Percentiles rank a stretch among this genome's conserved stretches.
Conservation (phyloP, 176 grass and related monocot species). For the Raddia guianensis region DNA sequence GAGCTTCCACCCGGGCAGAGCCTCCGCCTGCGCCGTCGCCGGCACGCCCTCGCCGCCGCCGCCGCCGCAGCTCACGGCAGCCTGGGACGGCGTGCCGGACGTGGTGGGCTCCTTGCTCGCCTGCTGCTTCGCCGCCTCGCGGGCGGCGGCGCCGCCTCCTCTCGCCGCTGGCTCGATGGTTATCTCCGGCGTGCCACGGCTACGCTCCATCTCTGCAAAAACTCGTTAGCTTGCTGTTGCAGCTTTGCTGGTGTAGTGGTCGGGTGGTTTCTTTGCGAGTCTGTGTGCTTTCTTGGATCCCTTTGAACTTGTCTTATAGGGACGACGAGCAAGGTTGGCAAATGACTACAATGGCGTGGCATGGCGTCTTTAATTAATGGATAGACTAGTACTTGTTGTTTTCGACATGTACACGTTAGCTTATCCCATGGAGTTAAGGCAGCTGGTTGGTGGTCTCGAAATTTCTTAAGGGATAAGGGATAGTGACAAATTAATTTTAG, state of each 20-base stretch:
- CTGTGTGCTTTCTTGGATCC: not conserved
- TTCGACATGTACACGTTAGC: no score
- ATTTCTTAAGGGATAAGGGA: no score
- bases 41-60: not conserved
- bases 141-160: not conserved
- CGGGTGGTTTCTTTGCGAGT: not conserved
- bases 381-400: no score
- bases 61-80: not conserved
- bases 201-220: not conserved
- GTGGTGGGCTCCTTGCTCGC: not conserved
- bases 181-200: not conserved
- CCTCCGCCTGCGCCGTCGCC: not conserved
- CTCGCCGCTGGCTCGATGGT: not conserved
- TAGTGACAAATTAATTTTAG: no score
- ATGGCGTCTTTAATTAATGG: no score
- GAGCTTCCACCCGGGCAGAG: constrained; percentile 53
- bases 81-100: not conserved
- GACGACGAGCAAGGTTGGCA: no score
- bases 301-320: not conserved
- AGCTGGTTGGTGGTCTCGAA: no score
- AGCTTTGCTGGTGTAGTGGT: no score
- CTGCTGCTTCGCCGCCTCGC: not conserved
- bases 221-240: not conserved
- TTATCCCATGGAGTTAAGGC: no score
- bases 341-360: no score